Percentiles rank a stretch among this genome's conserved stretches.
Conservation (phyloP, 1,139 yeast genomes). For the Debaryomyces coudertii region DNA sequence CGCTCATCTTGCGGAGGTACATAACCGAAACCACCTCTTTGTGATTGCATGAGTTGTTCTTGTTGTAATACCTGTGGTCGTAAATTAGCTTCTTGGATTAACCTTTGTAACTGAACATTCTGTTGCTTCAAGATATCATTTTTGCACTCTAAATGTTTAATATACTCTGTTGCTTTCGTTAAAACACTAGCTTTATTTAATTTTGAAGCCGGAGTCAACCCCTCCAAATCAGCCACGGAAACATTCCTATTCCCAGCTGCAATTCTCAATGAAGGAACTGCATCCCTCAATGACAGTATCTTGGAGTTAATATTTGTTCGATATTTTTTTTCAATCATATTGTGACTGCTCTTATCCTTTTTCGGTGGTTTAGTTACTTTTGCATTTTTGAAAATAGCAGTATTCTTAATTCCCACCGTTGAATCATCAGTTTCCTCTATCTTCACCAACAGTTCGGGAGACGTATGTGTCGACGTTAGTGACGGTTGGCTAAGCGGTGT, state of each 20-base stretch:
- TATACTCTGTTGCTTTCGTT: slow-evolving; percentile 88
- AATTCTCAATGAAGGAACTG: slow-evolving; percentile 67
- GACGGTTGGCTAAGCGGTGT: slow-evolving; percentile 35
- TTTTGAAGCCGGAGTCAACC: slow-evolving; percentile 84
- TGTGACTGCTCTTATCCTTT: slow-evolving; percentile 72
- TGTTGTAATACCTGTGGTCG: slow-evolving; percentile 13
- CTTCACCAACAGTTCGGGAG: slow-evolving; percentile 30
- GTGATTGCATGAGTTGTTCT: slow-evolving; percentile 12
- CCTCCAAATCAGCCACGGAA: slow-evolving; percentile 64
- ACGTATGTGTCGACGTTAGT: slow-evolving; percentile 34
- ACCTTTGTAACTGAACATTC: slow-evolving; percentile 50
- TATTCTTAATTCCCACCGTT: not conserved
- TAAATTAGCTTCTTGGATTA: slow-evolving; percentile 35
- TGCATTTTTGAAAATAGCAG: slow-evolving; percentile 6
- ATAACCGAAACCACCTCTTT: slow-evolving; percentile 25
- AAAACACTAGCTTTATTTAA: slow-evolving; percentile 88
- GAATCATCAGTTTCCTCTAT: not conserved
- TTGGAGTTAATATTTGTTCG: slow-evolving; percentile 77
- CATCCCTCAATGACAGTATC: slow-evolving; percentile 70
- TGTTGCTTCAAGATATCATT: slow-evolving; percentile 61
- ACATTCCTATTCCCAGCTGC: slow-evolving; percentile 45
- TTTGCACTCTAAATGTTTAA: slow-evolving; percentile 75
- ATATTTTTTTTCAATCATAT: slow-evolving; percentile 78
- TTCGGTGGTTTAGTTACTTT: slow-evolving; percentile 39
- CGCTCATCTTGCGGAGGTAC: slow-evolving; percentile 24